These are phyloP conservation scores for Phytophthora macrochlamydospora DNA, from an alignment of 352 stramenopile species.

Conservation along the genomic window DNA sequence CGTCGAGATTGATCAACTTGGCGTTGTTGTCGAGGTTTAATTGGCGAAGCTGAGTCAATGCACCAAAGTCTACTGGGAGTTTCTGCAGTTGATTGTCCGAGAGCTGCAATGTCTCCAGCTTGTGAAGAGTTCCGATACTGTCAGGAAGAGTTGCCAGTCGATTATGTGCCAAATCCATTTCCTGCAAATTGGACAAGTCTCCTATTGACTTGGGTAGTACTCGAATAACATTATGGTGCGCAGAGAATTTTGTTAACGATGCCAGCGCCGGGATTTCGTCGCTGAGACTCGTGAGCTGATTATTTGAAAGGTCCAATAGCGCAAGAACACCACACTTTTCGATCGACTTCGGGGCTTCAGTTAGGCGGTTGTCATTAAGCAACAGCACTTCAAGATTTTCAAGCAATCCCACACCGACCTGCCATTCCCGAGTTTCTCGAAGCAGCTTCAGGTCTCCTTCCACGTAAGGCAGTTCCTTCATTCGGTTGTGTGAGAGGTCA, in stretches of 20 bases:
- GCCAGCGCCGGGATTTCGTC: constrained; percentile 48
- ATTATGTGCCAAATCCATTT: constrained; percentile 50
- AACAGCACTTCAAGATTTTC: constrained; percentile 43
- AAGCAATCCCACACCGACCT: constrained; percentile 65
- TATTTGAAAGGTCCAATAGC: constrained; percentile 58
- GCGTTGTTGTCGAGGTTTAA: constrained; percentile 54
- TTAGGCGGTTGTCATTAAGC: constrained; percentile 62
- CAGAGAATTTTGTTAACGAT: constrained; percentile 38
- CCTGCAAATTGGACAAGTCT: constrained; percentile 39
- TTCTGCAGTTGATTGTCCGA: constrained; percentile 49
- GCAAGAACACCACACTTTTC: constrained; percentile 50
- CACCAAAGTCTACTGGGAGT: constrained; percentile 47
- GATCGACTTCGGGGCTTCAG: constrained; percentile 49
- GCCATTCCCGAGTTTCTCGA: constrained; percentile 74
- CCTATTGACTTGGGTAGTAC: constrained; percentile 51
- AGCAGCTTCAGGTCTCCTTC: constrained; percentile 74
- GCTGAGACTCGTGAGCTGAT: constrained; percentile 40
- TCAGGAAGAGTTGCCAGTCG: constrained; percentile 41
- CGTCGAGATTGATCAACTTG: constrained; percentile 39
- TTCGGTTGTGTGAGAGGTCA: constrained; percentile 57
- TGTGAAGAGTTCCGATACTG: constrained; percentile 44
- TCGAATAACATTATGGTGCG: constrained; percentile 51
- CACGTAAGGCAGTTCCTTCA: constrained; percentile 62
- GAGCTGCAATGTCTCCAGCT: constrained; percentile 44
- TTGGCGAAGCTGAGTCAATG: constrained; percentile 26